Conservation (phyloP, 768 basidiomycete species). For the Hygrocybe punicea region DNA sequence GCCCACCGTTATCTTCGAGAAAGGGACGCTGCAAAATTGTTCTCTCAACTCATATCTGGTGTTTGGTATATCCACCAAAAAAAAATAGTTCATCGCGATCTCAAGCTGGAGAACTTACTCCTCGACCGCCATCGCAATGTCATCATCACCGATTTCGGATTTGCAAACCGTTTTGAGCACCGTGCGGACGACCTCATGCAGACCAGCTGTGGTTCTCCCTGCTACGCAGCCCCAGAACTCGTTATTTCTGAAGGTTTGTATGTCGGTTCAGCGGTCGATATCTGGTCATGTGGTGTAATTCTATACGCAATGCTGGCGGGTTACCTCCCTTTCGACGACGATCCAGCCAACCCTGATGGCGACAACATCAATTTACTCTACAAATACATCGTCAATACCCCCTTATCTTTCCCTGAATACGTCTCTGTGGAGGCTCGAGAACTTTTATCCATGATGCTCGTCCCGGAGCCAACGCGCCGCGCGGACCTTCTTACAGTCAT, state of each 20-base stretch:
- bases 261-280: conserved; percentile 95
- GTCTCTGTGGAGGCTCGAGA: conserved; percentile 80
- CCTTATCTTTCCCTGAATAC: conserved; percentile 95
- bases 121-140: conserved; percentile 97
- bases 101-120: conserved; percentile 97
- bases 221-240: conserved; percentile 97
- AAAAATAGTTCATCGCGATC: conserved; percentile 98
- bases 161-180: conserved; percentile 96
- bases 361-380: conserved; percentile 99
- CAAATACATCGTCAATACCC: conserved; percentile 97
- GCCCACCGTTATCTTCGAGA: conserved; percentile 96
- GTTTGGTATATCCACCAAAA: conserved; percentile 99
- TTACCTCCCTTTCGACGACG: conserved; percentile 98
- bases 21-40: conserved; percentile 90
- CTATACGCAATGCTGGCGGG: conserved; percentile 96
- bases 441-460: conserved; percentile 87
- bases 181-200: conserved; percentile 95
- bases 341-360: conserved; percentile 96
- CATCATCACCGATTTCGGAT: conserved; percentile 99
- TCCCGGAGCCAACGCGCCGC: conserved; percentile 81
- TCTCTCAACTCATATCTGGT: conserved; percentile 96
- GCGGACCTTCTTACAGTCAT: conserved; percentile 77
- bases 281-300: conserved; percentile 96
- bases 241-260: conserved; percentile 97
- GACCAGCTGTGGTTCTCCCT: conserved; percentile 94